Evolutionary conservation across 371 early-diverging fungal genomes (phyloP), one percentile per base, ranked within the genome.

Genomic region (Syncephalastrum monosporum): DNA sequence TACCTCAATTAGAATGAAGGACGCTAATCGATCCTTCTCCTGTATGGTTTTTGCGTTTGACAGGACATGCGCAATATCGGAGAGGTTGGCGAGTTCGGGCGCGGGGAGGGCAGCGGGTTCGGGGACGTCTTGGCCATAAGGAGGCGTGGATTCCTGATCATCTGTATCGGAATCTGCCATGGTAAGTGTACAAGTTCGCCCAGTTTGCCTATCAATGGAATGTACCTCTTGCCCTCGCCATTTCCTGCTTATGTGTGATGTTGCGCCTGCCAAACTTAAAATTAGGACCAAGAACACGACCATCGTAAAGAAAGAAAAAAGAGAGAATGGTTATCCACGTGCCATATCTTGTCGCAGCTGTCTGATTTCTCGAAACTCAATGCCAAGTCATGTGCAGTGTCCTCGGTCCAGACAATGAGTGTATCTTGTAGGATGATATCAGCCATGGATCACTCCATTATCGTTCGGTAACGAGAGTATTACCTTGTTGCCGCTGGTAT

Each of bases 391-490:
- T 75, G 64, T 14, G 84, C 84, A 27, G 81, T 78, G 7, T 83
- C 85, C 54, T 95, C 94, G 14, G 91, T 88, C 96, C 96, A 96
- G n/a, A 92, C 88, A 71, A 96, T 92, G 60, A 94, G 66, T 5
- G 94, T 94, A 19, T 87, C 95, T 93, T 74, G 14, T 23, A 17
- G 48, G 21, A 33, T 12, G 77, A 76, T 60, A 82, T 81, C 60
- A 83, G 82, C 12, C 69, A 66, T 56, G 69, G 69, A 8, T 27
- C 27, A 8, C 14, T 38, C 21, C n/a, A 21, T 8, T 66, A 19
- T 78, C 74, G 4, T 12, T 69, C 71, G 51, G 60, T 56, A 24
- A 57, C 58, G 10, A 79, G 63, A 12, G 60, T 63, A 10, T 45
- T 79, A 91, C 92, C 90, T 81, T 94, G 90, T 59, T 93, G 93